Evolutionary conservation across 176 grass and related monocot species (phyloP), one percentile per base, ranked within the genome.

Genomic region (Pontederia crassipes): DNA sequence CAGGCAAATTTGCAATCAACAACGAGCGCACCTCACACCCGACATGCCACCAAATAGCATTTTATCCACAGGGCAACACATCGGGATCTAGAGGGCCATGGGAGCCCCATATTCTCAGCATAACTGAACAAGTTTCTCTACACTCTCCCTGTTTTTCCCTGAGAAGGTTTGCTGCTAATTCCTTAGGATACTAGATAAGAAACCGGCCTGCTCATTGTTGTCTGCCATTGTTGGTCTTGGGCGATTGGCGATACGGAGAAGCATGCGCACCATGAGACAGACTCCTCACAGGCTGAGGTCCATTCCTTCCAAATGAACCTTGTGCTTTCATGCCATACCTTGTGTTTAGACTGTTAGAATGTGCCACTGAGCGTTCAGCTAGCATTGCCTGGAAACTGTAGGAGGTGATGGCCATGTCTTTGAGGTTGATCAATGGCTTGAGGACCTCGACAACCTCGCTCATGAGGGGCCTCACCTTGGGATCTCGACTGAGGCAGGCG

Each of bases 341-440:
- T 1, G 78, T 68, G 24, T 72, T 82, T 73, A 75, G 72, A 72
- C 82, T 90, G 76, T 63, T 83, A 0, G 82, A 77, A 68, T 90
- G 79, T 0, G 69, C 76, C 68, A 77, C 52, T 1, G 28, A 74
- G 11, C 84, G 84, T 24, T 86, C 88, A 12, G 81, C 77, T 59
- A 88, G 94, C 81, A 89, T 92, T 61, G 87, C 82, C 79, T 98
- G 94, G 71, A 92, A 98, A 74, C 79, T 83, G 47, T 88, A 89
- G 2, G 84, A 81, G 55, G 81, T 81, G 65, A 71, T 81, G 28
- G 94, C 88, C 84, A 86, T 83, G 68, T 98, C 94, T 75, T 98
- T 98, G 55, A 98, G 78, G 74, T 86, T 92, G 28, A 74, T 65
- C 28, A 98, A 80, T 49, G 94, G 94, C 68, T 89, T 92, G 55